Evolutionary conservation across 768 basidiomycete genomes (phyloP).

Genomic region (Cantharellus cinnabarinus): DNA sequence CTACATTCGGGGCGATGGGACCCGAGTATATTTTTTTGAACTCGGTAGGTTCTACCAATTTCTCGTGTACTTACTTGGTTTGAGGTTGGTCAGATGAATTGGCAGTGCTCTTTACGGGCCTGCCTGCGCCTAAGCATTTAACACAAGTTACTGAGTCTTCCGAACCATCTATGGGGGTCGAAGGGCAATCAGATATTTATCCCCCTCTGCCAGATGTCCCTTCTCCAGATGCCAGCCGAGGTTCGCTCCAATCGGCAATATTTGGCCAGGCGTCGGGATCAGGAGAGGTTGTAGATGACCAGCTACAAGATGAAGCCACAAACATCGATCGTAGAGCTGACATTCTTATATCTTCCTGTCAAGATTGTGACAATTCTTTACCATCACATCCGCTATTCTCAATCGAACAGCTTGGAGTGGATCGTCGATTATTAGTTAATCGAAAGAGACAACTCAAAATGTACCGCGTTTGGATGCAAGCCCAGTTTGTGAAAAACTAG

Average conservation of each 20-base stretch:
- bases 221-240: background rate
- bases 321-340: background rate
- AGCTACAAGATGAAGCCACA: no score
- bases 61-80: background rate
- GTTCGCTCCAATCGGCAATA: no score
- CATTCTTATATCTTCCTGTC: slow-evolving; percentile 1
- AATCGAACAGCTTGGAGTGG: slow-evolving; percentile 74
- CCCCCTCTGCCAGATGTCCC: background rate
- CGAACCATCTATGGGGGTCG: background rate
- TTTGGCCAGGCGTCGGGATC: no score
- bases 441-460: slow-evolving; percentile 88
- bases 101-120: background rate
- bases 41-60: slow-evolving; percentile 27
- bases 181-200: background rate
- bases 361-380: slow-evolving; percentile 10
- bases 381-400: slow-evolving; percentile 41
- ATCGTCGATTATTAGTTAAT: slow-evolving; percentile 79
- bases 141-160: background rate
- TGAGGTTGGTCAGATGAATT: background rate
- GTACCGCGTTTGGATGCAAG: slow-evolving; percentile 95
- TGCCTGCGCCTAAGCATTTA: background rate
- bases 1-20: slow-evolving; percentile 92
- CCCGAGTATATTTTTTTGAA: slow-evolving; percentile 93
- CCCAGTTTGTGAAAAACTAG: slow-evolving; percentile 28
- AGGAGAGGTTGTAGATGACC: no score